Evolutionary conservation across 1,139 yeast genomes (phyloP).

Genomic region (Candida gigantensis): DNA sequence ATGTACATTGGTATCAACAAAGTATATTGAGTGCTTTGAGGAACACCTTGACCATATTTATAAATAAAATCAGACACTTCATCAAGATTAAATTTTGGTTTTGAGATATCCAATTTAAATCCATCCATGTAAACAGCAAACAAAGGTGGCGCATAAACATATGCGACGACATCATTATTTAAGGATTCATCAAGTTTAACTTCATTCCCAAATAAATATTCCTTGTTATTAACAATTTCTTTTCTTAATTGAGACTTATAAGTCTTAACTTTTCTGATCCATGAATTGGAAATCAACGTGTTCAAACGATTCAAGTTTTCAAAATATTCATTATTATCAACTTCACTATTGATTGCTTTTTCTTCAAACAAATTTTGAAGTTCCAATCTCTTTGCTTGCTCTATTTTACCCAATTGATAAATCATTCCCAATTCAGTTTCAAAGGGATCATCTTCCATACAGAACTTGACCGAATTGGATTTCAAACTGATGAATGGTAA

Average conservation of each 20-base stretch:
- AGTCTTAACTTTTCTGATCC: constrained; percentile 53
- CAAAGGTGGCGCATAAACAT: constrained; percentile 64
- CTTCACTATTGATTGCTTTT: constrained; percentile 9
- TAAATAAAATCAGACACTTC: constrained; percentile 61
- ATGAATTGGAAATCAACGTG: constrained; percentile 30
- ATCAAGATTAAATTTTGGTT: constrained; percentile 56
- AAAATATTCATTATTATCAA: constrained; percentile 11
- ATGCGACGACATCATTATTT: constrained; percentile 59
- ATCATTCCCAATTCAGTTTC: constrained; percentile 76
- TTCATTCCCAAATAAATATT: constrained; percentile 47
- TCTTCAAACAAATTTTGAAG: constrained; percentile 56
- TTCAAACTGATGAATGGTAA: constrained; percentile 57
- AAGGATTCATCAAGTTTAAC: constrained; percentile 44
- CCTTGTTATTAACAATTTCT: constrained; percentile 54
- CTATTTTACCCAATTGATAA: constrained; percentile 72
- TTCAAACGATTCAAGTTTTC: constrained; percentile 18
- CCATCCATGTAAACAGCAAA: constrained; percentile 57
- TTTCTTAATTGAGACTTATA: constrained; percentile 43
- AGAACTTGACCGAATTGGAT: constrained; percentile 48
- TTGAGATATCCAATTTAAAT: constrained; percentile 52
- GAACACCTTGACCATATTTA: constrained; percentile 81
- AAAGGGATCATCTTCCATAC: constrained; percentile 82
- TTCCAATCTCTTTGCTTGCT: constrained; percentile 66
- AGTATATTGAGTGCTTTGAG: constrained; percentile 67
- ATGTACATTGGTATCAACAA: constrained; percentile 64